Evolutionary conservation across 2,329 filamentous ascomycete species (phyloP).

Genomic region (Pestalotiopsis sp.): DNA sequence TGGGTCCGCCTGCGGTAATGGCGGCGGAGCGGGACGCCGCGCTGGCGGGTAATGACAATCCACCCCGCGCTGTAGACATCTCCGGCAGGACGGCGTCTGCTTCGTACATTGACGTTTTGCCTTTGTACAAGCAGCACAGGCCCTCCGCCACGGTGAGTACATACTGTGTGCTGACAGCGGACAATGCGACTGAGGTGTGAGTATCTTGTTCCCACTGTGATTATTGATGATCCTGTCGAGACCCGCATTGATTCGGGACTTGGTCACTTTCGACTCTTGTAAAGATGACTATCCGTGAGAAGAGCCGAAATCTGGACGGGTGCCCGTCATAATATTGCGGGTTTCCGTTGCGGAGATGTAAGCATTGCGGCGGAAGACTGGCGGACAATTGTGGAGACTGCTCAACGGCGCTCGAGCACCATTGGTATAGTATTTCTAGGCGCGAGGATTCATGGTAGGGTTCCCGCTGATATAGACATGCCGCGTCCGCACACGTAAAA

Average conservation of each 20-base stretch:
- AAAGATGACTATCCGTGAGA: background rate
- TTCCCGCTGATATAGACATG: background rate
- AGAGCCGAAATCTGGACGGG: background rate
- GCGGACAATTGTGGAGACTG: conserved; percentile 8
- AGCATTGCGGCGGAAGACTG: background rate
- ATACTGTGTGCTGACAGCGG: background rate
- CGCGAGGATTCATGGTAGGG: background rate
- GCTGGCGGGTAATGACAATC: conserved; percentile 25
- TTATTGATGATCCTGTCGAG: background rate
- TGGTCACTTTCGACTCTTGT: background rate
- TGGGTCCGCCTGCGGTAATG: background rate
- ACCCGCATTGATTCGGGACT: background rate
- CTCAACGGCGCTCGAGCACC: background rate
- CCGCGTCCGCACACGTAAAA: background rate
- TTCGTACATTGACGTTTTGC: conserved; percentile 42
- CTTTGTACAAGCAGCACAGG: conserved; percentile 37
- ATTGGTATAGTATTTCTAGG: background rate
- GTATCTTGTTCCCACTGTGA: too few species aligned
- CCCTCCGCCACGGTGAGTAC: conserved; percentile 28
- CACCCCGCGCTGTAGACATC: conserved; percentile 28
- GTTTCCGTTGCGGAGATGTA: background rate
- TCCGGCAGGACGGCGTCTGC: conserved; percentile 32
- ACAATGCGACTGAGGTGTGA: background rate
- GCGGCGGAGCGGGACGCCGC: conserved; percentile 14
- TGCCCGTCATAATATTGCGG: background rate